Evolutionary conservation across 1,284 basidiomycete genomes (phyloP), one percentile per base, ranked within the genome.

Genomic region (Inonotus obliquus): DNA sequence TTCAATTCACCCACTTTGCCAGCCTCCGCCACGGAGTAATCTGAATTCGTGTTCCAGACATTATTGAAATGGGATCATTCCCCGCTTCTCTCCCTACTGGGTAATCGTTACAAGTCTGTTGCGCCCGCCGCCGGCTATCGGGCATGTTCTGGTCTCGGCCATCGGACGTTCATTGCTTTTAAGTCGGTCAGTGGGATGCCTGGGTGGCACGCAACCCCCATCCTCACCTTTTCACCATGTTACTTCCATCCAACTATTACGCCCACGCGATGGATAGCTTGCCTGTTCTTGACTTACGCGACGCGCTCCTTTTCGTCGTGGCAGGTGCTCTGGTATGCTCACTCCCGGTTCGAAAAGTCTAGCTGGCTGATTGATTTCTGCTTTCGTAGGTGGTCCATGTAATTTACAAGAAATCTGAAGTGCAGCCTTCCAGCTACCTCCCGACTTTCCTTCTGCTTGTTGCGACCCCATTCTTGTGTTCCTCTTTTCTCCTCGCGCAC

Each of bases 381-480:
- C 41, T n/a, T n/a, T 17, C 54, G 11, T 25, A 61, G 60, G 47
- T 51, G 10, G 37, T 37, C 19, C 58, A 63, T 25, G 4, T 56
- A 17, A 54, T 59, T n/a, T 63, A 63, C 44, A 63, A 57, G 17
- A 54, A 44, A 21, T 63, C 51, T 21, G 62, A 63, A 51, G 41
- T 59, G 32, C 57, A 63, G 27, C 57, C 62, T 9, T 63, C 62
- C 10, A 59, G 62, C 47, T 63, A 54, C 23, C 4, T 60, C 25
- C 37, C 41, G 11, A 63, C 57, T 4, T 19, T 55, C 21, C 29
- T 55, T 21, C 38, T 63, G 23, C 57, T 63, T 21, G 39, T 32
- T n/a, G 45, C 27, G 11, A 54, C 57, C 10, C 62, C 57, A 32
- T 48, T 49, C 21, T 21, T 59, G 13, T 55, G 55, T 25, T 59